Evolutionary conservation across 1,139 yeast genomes (phyloP).

Genomic region (Pichia sp.): DNA sequence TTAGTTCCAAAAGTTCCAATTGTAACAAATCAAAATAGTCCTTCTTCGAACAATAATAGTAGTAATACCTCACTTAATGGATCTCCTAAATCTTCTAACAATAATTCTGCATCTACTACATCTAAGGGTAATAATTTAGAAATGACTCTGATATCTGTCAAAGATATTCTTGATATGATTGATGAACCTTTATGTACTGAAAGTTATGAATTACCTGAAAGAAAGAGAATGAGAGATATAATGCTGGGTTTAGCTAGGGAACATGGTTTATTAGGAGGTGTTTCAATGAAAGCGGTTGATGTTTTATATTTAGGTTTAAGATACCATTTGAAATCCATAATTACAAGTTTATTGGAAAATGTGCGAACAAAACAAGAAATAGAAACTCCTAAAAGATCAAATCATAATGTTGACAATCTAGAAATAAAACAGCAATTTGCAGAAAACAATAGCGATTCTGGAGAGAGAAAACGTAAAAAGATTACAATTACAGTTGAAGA

Average conservation of each 20-base stretch:
- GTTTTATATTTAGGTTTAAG: conserved; percentile 76
- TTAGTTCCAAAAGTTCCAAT: conserved; percentile 86
- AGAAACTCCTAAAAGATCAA: not conserved
- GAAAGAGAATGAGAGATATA: conserved; percentile 59
- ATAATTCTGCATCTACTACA: no score
- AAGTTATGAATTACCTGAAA: conserved; percentile 76
- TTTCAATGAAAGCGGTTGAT: conserved; percentile 69
- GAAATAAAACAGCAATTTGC: conserved; percentile 5
- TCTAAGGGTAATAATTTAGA: conserved; percentile 20
- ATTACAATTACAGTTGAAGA: conserved; percentile 59
- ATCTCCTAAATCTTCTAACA: not conserved
- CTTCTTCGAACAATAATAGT: not conserved
- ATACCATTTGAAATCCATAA: conserved; percentile 62
- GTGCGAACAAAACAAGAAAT: conserved; percentile 39
- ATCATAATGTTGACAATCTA: conserved; percentile 42
- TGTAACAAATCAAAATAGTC: conserved; percentile 41
- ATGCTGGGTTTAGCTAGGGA: conserved; percentile 85
- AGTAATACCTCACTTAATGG: not conserved
- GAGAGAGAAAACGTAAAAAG: conserved; percentile 14
- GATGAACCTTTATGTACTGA: conserved; percentile 80
- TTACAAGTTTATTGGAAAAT: conserved; percentile 71
- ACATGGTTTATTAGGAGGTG: conserved; percentile 80
- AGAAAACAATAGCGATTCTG: conserved; percentile 6
- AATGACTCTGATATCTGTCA: conserved; percentile 80
- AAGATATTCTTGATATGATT: conserved; percentile 86